Conservation (phyloP, 257 asterid genomes). For the Nyctanthes arbortristis region DNA sequence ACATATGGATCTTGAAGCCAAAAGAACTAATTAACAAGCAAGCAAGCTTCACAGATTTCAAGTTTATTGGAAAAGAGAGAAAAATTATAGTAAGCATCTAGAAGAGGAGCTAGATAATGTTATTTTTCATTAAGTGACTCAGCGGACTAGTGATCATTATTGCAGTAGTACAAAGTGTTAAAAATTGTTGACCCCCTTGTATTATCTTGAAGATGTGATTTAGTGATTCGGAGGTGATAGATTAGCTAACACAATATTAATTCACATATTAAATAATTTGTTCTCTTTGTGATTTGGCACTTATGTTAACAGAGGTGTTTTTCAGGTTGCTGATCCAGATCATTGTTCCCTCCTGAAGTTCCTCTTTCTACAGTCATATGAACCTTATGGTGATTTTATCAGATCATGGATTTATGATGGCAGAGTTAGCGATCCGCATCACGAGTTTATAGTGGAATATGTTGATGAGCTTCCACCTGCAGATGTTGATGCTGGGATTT, state of each 20-base stretch:
- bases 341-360: slow-evolving; percentile 80
- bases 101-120: background rate
- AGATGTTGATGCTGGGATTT: slow-evolving; percentile 35
- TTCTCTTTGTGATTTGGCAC: slow-evolving; percentile 14
- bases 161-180: slow-evolving; percentile 26
- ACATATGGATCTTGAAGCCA: too few relatives aligned
- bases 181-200: slow-evolving; percentile 8
- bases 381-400: slow-evolving; percentile 83
- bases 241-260: slow-evolving; percentile 9
- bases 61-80: slow-evolving; percentile 1
- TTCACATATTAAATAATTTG: slow-evolving; percentile 13
- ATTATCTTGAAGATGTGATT: slow-evolving; percentile 16
- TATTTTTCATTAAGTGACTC: slow-evolving; percentile 1
- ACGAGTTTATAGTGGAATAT: slow-evolving; percentile 79
- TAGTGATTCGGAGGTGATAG: slow-evolving; percentile 7
- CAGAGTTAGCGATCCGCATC: slow-evolving; percentile 68
- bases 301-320: slow-evolving; percentile 23
- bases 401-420: slow-evolving; percentile 97
- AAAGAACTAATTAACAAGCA: too few relatives aligned
- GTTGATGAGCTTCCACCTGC: slow-evolving; percentile 37
- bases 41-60: too few relatives aligned
- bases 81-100: background rate
- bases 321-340: slow-evolving; percentile 86
- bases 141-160: slow-evolving; percentile 8
- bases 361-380: slow-evolving; percentile 80